Base-by-base conservation (phyloP, 768 basidiomycete genomes). In the Russula virescens region DNA sequence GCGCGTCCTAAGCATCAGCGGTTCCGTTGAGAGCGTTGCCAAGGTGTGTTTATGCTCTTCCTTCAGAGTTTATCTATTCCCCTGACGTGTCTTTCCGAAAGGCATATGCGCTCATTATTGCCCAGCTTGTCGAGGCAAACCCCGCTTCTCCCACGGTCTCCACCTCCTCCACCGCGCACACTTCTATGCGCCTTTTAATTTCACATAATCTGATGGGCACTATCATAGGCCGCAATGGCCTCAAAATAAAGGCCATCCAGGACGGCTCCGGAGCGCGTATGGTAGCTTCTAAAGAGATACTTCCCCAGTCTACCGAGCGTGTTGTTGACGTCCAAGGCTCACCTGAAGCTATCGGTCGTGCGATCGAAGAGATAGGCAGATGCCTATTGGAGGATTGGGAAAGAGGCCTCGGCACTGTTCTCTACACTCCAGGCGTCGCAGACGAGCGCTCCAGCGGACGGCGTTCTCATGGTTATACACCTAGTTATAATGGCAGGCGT, bases 181-280 rank as follows among this genome's bases (percentile, higher is more conserved):
- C 94, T 62, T 91, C 94, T 65, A 88, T 99, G 75, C 92, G 94
- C 64, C 93, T 99, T 68, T 83, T 99, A 71, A 94, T 99, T 79
- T 96, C 94, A 49, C 97, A 99, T 80, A 96, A 98, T 77, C 82
- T 99, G 68, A 99, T 99, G 97, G 97, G 97, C 57, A 94, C 93
- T 64, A 90, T 99, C 78, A 98, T 98, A 70, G 97, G 97, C 69
- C 89, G 95, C 67, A 89, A 79, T 58, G 97, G 97, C 69, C 85
- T 92, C 74, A 98, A 97, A 84, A 98, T 99, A 76, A 98, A 98
- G 79, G 91, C 94, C 71, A 98, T 99, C 73, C 97, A 99, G 74
- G 96, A 98, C 75, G 78, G 82, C 51, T 96, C 96, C 43, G 94
- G 94, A 55, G 94, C 94, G 21, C 89, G 97, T 60, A 99, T 99